Base-by-base conservation (phyloP, 73 alveolate genomes). In the Paraurostyla sp. region DNA sequence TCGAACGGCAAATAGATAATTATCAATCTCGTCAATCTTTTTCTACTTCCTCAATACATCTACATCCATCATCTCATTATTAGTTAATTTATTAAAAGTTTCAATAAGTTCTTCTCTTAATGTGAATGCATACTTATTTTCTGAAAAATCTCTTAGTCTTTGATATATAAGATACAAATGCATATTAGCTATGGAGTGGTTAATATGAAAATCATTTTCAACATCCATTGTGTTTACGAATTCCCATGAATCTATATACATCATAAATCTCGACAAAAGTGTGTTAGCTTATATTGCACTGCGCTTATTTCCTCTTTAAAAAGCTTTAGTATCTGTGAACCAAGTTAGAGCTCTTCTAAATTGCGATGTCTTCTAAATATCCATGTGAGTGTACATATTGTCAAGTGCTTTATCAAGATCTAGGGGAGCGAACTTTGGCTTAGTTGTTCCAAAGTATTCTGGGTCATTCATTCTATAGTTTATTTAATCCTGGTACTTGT, bases 141-240 rank as follows among this genome's bases (percentile, higher is more conserved):
- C 87, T 22, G 87, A 45, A 56, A 90, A 90, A 58, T 90, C 95
- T 45, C 89, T 83, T 23, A 90, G 60, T 54, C 95, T 45, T 51
- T 94, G 71, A 41, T 52, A 48, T 40, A 94, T 33, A 30, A 94
- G 60, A 95, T 96, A 94, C 9, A 94, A 62, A 71, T 94, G 98
- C 96, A 94, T 80, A 57, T 94, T 94, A 25, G 89, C 84, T 16
- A 94, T 92, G 11, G 96, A 85, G 68, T 92, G 95, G 49, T 94
- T 94, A 50, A 94, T 94, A 58, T 94, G 98, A 83, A 94, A 94
- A 82, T 94, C 98, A 57, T 94, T 92, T 54, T 94, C 97, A 16
- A 92, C 91, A 46, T 94, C 96, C 81, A 94, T 81, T 0, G 85
- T 87, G 48, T 80, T 92, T 29, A 91, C 93, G 80, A 94, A 94